Percentiles rank a stretch among this genome's conserved stretches.
Conservation (phyloP, 768 basidiomycete genomes). For the Pulveroboletus ravenelii region DNA sequence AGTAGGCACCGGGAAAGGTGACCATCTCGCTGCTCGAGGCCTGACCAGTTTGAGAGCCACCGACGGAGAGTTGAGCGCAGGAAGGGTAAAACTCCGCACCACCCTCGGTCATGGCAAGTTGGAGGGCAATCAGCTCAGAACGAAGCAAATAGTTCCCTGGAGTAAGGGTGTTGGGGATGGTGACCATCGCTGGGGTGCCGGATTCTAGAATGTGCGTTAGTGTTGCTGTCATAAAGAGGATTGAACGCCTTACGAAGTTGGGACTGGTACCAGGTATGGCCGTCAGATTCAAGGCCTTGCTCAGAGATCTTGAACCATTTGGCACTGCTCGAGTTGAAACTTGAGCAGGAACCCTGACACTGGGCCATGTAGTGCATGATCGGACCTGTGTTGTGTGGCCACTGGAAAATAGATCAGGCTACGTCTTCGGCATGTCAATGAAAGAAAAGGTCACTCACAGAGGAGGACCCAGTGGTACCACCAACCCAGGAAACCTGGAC, state of each 20-base stretch:
- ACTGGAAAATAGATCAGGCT: slow-evolving; percentile 22
- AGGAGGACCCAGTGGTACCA: slow-evolving; percentile 31
- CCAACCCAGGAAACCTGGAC: slow-evolving; percentile 52
- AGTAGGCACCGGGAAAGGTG: slow-evolving; percentile 65
- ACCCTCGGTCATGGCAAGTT: slow-evolving; percentile 46
- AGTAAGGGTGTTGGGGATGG: slow-evolving; percentile 47
- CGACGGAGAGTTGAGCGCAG: slow-evolving; percentile 25
- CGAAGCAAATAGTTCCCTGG: slow-evolving; percentile 72
- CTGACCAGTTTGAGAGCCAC: slow-evolving; percentile 25
- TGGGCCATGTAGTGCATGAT: slow-evolving; percentile 68
- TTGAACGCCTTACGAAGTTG: slow-evolving; percentile 37
- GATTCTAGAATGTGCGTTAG: slow-evolving; percentile 25
- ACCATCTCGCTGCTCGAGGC: slow-evolving; percentile 37
- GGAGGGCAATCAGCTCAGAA: slow-evolving; percentile 74
- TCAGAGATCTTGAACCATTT: slow-evolving; percentile 76
- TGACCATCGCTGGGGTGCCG: slow-evolving; percentile 36
- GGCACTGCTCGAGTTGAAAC: slow-evolving; percentile 50
- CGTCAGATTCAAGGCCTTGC: slow-evolving; percentile 36
- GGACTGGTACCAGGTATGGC: slow-evolving; percentile 44
- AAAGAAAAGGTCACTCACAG: slow-evolving; percentile 14
- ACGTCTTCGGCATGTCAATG: background rate
- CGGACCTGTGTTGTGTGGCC: slow-evolving; percentile 59
- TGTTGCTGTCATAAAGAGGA: background rate
- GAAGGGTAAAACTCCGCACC: slow-evolving; percentile 44
- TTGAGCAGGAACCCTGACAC: slow-evolving; percentile 52